Conservation (phyloP, 192 early-diverging fungal species). For the Linnemannia elongata region DNA sequence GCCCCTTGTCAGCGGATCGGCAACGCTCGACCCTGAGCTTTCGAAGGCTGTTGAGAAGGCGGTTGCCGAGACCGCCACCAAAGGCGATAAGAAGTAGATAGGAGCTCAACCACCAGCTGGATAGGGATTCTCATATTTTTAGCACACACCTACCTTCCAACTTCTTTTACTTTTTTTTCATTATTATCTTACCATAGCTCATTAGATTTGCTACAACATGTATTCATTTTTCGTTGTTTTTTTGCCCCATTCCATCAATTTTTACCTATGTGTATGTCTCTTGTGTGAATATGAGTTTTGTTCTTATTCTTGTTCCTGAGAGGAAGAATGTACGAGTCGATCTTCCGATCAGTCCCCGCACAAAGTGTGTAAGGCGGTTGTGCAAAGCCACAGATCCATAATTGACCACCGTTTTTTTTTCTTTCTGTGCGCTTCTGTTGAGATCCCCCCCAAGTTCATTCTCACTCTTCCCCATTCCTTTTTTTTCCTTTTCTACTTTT, state of each 20-base stretch:
- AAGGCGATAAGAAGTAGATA: constrained; percentile 29
- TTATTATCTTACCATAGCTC: constrained; percentile 6
- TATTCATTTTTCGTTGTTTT: neutral
- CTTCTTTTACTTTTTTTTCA: neutral
- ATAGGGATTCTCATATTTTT: neutral
- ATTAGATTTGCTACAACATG: neutral
- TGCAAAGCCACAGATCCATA: constrained; percentile 6
- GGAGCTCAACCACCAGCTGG: neutral
- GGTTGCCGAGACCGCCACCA: constrained; percentile 32
- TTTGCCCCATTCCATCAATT: neutral
- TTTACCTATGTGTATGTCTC: neutral
- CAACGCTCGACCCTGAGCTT: constrained; percentile 32
- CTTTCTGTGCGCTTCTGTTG: neutral
- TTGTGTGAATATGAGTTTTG: neutral
- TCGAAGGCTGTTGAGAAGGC: constrained; percentile 49
- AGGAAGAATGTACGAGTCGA: neutral
- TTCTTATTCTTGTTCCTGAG: neutral
- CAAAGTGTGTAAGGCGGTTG: neutral
- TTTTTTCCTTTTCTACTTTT: neutral
- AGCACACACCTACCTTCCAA: neutral
- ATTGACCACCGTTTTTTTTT: neutral
- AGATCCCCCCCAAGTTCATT: neutral
- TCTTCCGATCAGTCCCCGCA: neutral
- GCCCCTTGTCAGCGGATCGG: constrained; percentile 29
- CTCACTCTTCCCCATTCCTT: constrained; percentile 5